These are phyloP conservation scores for Handroanthus guayacan DNA, from an alignment of 257 asterid genomes.

Conservation along the genomic window DNA sequence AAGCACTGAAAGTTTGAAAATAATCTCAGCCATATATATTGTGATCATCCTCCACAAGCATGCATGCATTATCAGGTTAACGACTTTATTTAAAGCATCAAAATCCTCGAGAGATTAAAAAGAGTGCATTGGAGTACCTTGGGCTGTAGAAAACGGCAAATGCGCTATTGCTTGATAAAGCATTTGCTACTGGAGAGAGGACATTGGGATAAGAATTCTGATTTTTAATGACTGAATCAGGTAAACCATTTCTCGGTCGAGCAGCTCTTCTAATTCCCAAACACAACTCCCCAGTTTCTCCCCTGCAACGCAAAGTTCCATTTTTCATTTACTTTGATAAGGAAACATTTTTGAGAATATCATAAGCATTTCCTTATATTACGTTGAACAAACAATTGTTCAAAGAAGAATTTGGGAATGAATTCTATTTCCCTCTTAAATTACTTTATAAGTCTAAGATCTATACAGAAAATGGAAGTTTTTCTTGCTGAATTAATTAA, in stretches of 20 bases:
- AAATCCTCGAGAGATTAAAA: constrained; percentile 23
- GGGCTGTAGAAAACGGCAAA: constrained; percentile 85
- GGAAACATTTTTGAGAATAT: background rate
- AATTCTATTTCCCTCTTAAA: background rate
- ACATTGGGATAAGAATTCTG: constrained; percentile 77
- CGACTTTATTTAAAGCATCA: constrained; percentile 1
- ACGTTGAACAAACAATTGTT: background rate
- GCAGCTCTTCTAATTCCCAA: constrained; percentile 96
- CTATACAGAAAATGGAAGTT: background rate
- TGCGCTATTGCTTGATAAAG: constrained; percentile 58
- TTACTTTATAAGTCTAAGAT: background rate
- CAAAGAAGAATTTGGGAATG: background rate
- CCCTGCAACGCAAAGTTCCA: constrained; percentile 54
- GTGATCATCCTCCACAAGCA: constrained; percentile 18
- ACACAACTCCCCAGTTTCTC: constrained; percentile 83
- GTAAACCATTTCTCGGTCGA: constrained; percentile 85
- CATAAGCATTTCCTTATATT: background rate
- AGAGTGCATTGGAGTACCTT: constrained; percentile 54
- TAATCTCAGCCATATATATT: background rate
- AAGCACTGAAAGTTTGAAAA: background rate
- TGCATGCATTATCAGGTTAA: constrained; percentile 2
- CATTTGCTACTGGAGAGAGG: constrained; percentile 77
- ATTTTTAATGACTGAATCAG: constrained; percentile 78
- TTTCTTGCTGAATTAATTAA: background rate
- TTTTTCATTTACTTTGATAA: constrained; percentile 1